Evolutionary conservation across 805 yeast genomes (phyloP).

Genomic region (Candida awuae): DNA sequence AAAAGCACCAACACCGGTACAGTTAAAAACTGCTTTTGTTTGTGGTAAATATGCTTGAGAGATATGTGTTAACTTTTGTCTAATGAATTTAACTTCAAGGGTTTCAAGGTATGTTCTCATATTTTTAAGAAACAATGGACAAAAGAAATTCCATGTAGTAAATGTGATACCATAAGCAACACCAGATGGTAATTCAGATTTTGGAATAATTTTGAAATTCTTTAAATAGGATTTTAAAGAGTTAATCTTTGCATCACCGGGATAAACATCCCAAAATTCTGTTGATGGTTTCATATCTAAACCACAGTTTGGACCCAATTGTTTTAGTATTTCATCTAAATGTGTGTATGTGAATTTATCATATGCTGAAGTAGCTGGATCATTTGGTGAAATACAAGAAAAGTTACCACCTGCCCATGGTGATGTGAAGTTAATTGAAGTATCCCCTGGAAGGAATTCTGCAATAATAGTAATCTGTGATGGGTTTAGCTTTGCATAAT

Average conservation of each 20-base stretch:
- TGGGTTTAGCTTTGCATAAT: slow-evolving; percentile 32
- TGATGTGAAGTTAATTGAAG: slow-evolving; percentile 61
- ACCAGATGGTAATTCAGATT: slow-evolving; percentile 40
- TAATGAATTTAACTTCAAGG: slow-evolving; percentile 44
- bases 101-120: slow-evolving; percentile 36
- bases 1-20: slow-evolving; percentile 66
- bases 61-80: slow-evolving; percentile 42
- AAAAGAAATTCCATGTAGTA: slow-evolving; percentile 61
- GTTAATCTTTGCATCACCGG: slow-evolving; percentile 38
- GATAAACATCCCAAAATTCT: slow-evolving; percentile 48
- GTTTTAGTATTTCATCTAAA: slow-evolving; percentile 33
- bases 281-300: slow-evolving; percentile 42
- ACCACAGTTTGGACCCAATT: slow-evolving; percentile 45
- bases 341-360: slow-evolving; percentile 52
- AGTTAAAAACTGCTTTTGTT: slow-evolving; percentile 53
- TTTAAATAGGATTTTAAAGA: slow-evolving; percentile 43
- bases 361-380: slow-evolving; percentile 37
- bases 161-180: slow-evolving; percentile 47
- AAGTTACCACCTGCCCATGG: slow-evolving; percentile 74
- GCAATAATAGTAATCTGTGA: slow-evolving; percentile 49
- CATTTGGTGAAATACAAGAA: slow-evolving; percentile 52
- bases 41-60: slow-evolving; percentile 39
- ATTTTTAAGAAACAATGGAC: slow-evolving; percentile 50
- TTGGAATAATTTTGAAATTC: slow-evolving; percentile 34
- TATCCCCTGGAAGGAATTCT: slow-evolving; percentile 69